A percentile compares a stretch with the other conserved stretches of the same genome.
These are phyloP conservation scores for Anthracocystis setariae DNA, from an alignment of 1,284 basidiomycete genomes.

Conservation along the genomic window DNA sequence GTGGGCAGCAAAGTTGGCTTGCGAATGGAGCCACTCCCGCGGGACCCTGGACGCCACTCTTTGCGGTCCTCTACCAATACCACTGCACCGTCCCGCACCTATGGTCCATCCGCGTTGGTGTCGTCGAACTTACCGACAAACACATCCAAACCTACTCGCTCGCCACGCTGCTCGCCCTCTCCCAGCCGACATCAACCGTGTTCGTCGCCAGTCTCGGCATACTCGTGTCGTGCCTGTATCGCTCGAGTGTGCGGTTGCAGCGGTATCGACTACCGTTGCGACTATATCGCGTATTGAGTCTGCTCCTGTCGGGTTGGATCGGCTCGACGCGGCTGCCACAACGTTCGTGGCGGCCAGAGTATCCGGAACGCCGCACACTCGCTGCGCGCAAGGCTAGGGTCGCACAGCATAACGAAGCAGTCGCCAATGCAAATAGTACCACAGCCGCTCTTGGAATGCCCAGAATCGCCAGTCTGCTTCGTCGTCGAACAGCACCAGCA, in stretches of 20 bases:
- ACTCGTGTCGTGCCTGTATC: slow-evolving; percentile 22
- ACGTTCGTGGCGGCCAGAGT: slow-evolving; percentile 29
- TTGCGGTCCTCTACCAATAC: slow-evolving; percentile 35
- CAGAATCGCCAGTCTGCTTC: slow-evolving; percentile 21
- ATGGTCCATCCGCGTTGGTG: slow-evolving; percentile 22
- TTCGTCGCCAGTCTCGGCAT: slow-evolving; percentile 14
- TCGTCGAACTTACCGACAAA: slow-evolving; percentile 17
- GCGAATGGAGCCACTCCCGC: slow-evolving; percentile 17
- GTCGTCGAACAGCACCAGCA: slow-evolving; percentile 7
- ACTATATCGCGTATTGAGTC: slow-evolving; percentile 13
- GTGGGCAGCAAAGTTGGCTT: slow-evolving; percentile 1
- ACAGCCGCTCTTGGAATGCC: slow-evolving; percentile 4
- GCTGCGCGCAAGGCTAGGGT: slow-evolving; percentile 27
- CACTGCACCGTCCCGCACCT: slow-evolving; percentile 33
- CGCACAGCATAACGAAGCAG: slow-evolving; percentile 20
- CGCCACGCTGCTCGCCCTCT: slow-evolving; percentile 16
- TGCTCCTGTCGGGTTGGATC: slow-evolving; percentile 12
- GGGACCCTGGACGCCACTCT: slow-evolving; percentile 36
- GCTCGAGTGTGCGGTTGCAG: slow-evolving; percentile 5
- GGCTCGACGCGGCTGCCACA: slow-evolving; percentile 21
- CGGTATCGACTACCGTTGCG: slow-evolving; percentile 22
- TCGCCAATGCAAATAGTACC: slow-evolving; percentile 6
- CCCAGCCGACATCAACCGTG: slow-evolving; percentile 9
- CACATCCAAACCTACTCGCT: slow-evolving; percentile 20
- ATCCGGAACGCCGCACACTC: slow-evolving; percentile 14